Conservation (phyloP, 495 filamentous ascomycete species). For the Penicillium tannophilum region DNA sequence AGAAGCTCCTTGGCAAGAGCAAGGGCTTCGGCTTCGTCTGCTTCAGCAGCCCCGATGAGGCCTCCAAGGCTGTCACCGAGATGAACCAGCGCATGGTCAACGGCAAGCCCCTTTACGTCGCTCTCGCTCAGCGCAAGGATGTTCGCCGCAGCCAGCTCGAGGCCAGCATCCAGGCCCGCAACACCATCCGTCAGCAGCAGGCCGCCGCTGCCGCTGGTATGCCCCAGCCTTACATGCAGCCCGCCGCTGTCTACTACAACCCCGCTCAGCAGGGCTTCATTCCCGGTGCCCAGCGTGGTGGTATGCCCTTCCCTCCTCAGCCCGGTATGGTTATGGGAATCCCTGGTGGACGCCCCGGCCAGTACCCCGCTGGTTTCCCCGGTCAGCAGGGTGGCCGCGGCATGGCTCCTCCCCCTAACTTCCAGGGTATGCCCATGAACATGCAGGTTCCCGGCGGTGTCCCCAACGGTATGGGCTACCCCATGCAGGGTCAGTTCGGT, state of each 20-base stretch:
- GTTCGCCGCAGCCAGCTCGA: slow-evolving; percentile 98
- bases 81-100: slow-evolving; percentile 99
- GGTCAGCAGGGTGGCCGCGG: slow-evolving; percentile 83
- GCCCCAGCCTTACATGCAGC: slow-evolving; percentile 83
- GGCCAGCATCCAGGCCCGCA: slow-evolving; percentile 98
- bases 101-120: slow-evolving; percentile 96
- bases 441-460: slow-evolving; percentile 64
- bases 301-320: slow-evolving; percentile 84
- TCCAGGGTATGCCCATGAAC: slow-evolving; percentile 76
- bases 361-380: slow-evolving; percentile 77
- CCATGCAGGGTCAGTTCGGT: slow-evolving; percentile 61
- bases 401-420: slow-evolving; percentile 75
- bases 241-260: slow-evolving; percentile 83
- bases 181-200: slow-evolving; percentile 97
- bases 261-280: slow-evolving; percentile 87
- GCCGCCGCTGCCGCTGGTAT: slow-evolving; percentile 90
- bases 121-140: slow-evolving; percentile 98
- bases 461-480: slow-evolving; percentile 57
- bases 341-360: slow-evolving; percentile 80
- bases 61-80: slow-evolving; percentile 97
- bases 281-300: slow-evolving; percentile 68
- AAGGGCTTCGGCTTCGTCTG: slow-evolving; percentile 99
- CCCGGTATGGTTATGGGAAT: slow-evolving; percentile 80
- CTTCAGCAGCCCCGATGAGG: slow-evolving; percentile 98
- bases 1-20: slow-evolving; percentile 90